Evolutionary conservation across 345 rosid genomes (phyloP).

Genomic region (Brassica rapa): DNA sequence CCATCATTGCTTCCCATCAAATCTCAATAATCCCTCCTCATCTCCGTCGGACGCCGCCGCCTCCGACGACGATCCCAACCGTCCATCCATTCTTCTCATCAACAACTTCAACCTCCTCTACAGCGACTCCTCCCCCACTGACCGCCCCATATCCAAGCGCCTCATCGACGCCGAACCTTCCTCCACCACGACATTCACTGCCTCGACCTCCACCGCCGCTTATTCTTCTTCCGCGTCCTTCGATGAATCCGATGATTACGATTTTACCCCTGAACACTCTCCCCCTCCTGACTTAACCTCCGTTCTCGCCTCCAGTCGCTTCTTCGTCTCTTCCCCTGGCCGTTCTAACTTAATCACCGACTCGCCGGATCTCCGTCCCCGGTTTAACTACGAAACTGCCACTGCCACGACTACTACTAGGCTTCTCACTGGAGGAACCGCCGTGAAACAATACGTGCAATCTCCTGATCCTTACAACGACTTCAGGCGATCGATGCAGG

Average conservation of each 20-base stretch:
- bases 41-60: background rate
- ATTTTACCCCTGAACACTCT: slow-evolving; percentile 26
- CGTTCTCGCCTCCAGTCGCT: slow-evolving; percentile 70
- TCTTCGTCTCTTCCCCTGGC: slow-evolving; percentile 93
- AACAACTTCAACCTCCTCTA: slow-evolving; percentile 38
- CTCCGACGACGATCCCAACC: slow-evolving; percentile 32
- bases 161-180: slow-evolving; percentile 15
- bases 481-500: slow-evolving; percentile 75
- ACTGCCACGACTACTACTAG: background rate
- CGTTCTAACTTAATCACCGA: slow-evolving; percentile 83
- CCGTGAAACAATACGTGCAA: slow-evolving; percentile 56
- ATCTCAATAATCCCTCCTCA: slow-evolving; percentile 18
- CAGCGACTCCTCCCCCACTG: background rate
- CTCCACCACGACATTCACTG: slow-evolving; percentile 23
- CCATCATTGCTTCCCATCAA: slow-evolving; percentile 38
- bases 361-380: slow-evolving; percentile 37
- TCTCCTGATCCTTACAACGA: slow-evolving; percentile 83
- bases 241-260: slow-evolving; percentile 12
- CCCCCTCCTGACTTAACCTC: slow-evolving; percentile 67
- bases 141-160: slow-evolving; percentile 14
- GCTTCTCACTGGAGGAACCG: slow-evolving; percentile 55
- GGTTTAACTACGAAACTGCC: slow-evolving; percentile 1
- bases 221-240: slow-evolving; percentile 17
- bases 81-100: slow-evolving; percentile 27
- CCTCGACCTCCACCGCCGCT: slow-evolving; percentile 28